A percentile compares a stretch with the other conserved stretches of the same genome.
phyloP scores from a whole-genome alignment of 2,329 filamentous ascomycete species.

The Alternaria arbusti region DNA sequence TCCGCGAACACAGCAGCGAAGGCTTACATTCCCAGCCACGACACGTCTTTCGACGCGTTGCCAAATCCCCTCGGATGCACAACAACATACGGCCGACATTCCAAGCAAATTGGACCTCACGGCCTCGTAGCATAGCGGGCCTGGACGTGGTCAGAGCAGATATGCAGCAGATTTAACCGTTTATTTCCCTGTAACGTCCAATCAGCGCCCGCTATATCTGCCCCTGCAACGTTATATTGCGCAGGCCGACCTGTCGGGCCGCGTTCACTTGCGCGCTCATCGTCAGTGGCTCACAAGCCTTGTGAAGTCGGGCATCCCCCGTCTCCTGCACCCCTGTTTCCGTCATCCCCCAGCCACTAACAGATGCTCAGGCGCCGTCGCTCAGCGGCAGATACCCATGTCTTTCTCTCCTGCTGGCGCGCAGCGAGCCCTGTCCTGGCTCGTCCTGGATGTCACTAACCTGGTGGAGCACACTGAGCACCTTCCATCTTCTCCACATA shows the following conservation, averaged over 20 bases:
- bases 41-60: slow-evolving; percentile 1
- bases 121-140: slow-evolving; percentile 22
- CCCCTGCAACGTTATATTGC: slow-evolving; percentile 43
- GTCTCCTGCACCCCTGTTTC: slow-evolving; percentile 26
- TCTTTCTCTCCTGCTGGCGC: slow-evolving; percentile 29
- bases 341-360: slow-evolving; percentile 33
- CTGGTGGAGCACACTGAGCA: slow-evolving; percentile 41
- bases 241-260: slow-evolving; percentile 40
- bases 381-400: slow-evolving; percentile 30
- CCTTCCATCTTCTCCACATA: slow-evolving; percentile 47
- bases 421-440: slow-evolving; percentile 39
- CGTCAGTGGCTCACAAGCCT: slow-evolving; percentile 32
- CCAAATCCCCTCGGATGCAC: slow-evolving; percentile 24
- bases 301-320: slow-evolving; percentile 28
- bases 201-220: slow-evolving; percentile 22
- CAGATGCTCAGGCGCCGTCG: slow-evolving; percentile 23
- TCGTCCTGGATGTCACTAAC: slow-evolving; percentile 30
- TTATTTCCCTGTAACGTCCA: slow-evolving; percentile 35
- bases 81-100: slow-evolving; percentile 26
- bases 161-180: slow-evolving; percentile 44
- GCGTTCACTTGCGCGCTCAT: slow-evolving; percentile 25
- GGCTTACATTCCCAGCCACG: background rate
- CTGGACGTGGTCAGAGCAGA: slow-evolving; percentile 22
- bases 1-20: background rate
- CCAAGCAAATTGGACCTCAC: slow-evolving; percentile 30